Evolutionary conservation across 306 rosid genomes (phyloP).

Genomic region (Lagenaria siceraria): DNA sequence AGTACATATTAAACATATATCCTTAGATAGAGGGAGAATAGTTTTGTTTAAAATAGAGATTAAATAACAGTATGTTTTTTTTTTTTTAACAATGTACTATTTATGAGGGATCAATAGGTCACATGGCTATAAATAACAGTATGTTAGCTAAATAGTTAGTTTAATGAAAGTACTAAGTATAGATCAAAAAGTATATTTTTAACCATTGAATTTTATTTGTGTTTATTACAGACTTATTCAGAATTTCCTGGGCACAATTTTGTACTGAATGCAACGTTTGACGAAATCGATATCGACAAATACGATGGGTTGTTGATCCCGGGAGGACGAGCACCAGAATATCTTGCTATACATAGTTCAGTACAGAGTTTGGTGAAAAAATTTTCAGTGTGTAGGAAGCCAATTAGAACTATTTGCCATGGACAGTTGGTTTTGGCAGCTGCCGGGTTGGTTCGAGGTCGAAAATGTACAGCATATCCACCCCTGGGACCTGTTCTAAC

Average conservation of each 20-base stretch:
- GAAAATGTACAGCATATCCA: conserved; percentile 54
- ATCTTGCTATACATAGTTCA: conserved; percentile 43
- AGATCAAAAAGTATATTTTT: neutral
- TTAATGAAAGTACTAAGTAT: neutral
- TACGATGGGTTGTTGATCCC: conserved; percentile 81
- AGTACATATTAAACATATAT: no score
- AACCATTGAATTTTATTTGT: neutral
- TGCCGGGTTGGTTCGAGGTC: conserved; percentile 50
- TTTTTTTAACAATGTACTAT: no score
- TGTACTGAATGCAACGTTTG: conserved; percentile 62
- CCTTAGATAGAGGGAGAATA: no score
- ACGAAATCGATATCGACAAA: conserved; percentile 38
- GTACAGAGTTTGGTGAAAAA: conserved; percentile 41
- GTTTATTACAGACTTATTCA: conserved; percentile 35
- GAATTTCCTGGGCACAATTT: conserved; percentile 83
- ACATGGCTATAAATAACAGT: no score
- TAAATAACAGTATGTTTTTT: no score
- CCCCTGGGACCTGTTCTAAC: conserved; percentile 40
- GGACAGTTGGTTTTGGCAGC: conserved; percentile 83
- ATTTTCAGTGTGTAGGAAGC: conserved; percentile 39
- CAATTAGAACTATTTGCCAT: conserved; percentile 67
- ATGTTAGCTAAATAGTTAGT: no score
- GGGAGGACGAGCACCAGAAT: conserved; percentile 93
- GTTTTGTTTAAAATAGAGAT: no score
- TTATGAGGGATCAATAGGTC: no score